Conservation (phyloP, 768 basidiomycete species). For the Russula ochroleuca region DNA sequence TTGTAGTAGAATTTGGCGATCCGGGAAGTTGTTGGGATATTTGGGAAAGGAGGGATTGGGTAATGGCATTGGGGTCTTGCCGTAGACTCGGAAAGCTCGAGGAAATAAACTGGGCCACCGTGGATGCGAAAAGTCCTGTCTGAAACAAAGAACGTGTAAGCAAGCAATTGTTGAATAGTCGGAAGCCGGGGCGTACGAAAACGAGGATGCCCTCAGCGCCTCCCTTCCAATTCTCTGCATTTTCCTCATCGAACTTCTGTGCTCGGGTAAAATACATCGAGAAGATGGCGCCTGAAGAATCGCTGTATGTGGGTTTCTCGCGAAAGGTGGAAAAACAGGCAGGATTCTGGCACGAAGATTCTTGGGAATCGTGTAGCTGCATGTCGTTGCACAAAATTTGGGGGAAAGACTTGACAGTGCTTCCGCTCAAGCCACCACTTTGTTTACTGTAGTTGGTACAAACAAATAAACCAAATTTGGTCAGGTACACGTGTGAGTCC, state of each 20-base stretch:
- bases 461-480: too few relatives aligned
- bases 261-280: background rate
- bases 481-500: too few relatives aligned
- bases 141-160: background rate
- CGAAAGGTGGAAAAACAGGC: background rate
- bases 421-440: too few relatives aligned
- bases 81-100: background rate
- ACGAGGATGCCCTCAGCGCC: conserved; percentile 1
- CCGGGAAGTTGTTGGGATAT: too few relatives aligned
- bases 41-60: too few relatives aligned
- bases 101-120: background rate
- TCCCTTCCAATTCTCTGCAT: background rate
- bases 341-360: background rate
- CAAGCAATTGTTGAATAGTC: too few relatives aligned
- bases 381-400: background rate
- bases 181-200: conserved; percentile 1
- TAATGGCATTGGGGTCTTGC: too few relatives aligned
- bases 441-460: too few relatives aligned
- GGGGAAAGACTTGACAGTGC: too few relatives aligned
- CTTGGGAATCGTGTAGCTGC: background rate
- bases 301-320: background rate
- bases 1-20: too few relatives aligned
- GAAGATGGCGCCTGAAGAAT: conserved; percentile 1
- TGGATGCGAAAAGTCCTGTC: background rate
- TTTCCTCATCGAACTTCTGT: background rate